Base-by-base conservation (phyloP, 2,329 filamentous ascomycete species). In the Neopestalotiopsis sp. region DNA sequence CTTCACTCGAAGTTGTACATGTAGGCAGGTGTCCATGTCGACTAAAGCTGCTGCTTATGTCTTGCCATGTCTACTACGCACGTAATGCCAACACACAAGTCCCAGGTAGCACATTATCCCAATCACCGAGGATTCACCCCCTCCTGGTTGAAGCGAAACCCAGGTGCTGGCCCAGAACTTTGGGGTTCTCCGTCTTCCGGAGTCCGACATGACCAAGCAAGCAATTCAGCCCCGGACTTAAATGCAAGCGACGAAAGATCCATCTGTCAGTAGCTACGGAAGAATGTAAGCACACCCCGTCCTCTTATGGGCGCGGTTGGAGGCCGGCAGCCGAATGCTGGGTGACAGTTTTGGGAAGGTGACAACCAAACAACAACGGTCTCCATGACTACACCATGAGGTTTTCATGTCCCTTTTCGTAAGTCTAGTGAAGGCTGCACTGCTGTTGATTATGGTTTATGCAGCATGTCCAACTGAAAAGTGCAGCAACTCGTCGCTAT, bases 161-260 rank as follows among this genome's bases (percentile, higher is more conserved):
- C 60, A 28, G 24, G 57, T 63, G n/a, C 10, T 30, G 40, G 38
- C 20, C 20, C 20, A 40, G 10, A 40, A 12, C n/a, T 32, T 49
- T 66, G 63, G 63, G 63, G 63, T 56, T 57, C 49, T 66, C 63
- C 63, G 63, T 14, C 32, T 45, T 66, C 63, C 63, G 62, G 45
- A n/a, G 24, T 60, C 32, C 57, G 57, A 60, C 45, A 52, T 52
- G n/a, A 17, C n/a, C 45, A 17, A 14, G 7, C 20, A 52, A 17
- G 45, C n/a, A 10, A n/a, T 52, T 52, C 45, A 52, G 45, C 45
- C 45, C 45, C 45, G 45, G 45, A 52, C 45, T 17, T 52, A 52
- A n/a, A 9, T 52, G 45, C 45, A 17, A 52, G 45, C n/a, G 17
- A 52, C 13, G 9, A 17, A 52, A 20, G 17, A 52, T 52, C 6